Conservation (phyloP, 805 yeast species). For the Nakazawaea laoshanensis region DNA sequence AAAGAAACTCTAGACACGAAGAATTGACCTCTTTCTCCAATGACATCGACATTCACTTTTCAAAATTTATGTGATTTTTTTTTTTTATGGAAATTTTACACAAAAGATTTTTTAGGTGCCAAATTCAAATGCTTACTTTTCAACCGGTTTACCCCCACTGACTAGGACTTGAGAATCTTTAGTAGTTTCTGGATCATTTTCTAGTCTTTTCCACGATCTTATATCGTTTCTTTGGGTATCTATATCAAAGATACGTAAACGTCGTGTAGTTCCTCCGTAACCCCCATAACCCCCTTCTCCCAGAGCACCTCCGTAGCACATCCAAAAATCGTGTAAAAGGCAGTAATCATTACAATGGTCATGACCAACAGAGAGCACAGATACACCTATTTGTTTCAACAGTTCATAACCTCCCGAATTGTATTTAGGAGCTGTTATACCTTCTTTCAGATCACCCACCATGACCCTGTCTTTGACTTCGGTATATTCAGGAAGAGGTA, state of each 20-base stretch:
- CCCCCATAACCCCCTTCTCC: conserved; percentile 98
- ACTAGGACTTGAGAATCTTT: conserved; percentile 48
- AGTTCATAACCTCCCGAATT: conserved; percentile 60
- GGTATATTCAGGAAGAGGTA: conserved; percentile 82
- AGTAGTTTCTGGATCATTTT: conserved; percentile 37
- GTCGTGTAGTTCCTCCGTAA: conserved; percentile 77
- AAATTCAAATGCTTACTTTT: too few relatives aligned
- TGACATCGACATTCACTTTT: too few relatives aligned
- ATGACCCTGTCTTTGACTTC: conserved; percentile 31
- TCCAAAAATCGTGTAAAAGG: conserved; percentile 59
- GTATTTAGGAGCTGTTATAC: conserved; percentile 66
- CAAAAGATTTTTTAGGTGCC: too few relatives aligned
- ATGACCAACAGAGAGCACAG: conserved; percentile 79
- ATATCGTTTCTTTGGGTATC: conserved; percentile 41
- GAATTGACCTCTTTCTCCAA: conserved; percentile 45
- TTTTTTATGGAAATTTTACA: too few relatives aligned
- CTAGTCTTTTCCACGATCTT: conserved; percentile 66
- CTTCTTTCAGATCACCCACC: conserved; percentile 66
- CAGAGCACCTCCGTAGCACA: conserved; percentile 89
- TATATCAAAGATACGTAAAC: conserved; percentile 66
- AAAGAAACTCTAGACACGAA: conserved; percentile 49
- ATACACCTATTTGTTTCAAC: conserved; percentile 59
- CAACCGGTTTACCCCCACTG: conserved; percentile 24
- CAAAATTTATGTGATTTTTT: not conserved
- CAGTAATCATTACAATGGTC: conserved; percentile 96